Base-by-base conservation (phyloP, 345 rosid genomes). In the Boechera retrofracta region DNA sequence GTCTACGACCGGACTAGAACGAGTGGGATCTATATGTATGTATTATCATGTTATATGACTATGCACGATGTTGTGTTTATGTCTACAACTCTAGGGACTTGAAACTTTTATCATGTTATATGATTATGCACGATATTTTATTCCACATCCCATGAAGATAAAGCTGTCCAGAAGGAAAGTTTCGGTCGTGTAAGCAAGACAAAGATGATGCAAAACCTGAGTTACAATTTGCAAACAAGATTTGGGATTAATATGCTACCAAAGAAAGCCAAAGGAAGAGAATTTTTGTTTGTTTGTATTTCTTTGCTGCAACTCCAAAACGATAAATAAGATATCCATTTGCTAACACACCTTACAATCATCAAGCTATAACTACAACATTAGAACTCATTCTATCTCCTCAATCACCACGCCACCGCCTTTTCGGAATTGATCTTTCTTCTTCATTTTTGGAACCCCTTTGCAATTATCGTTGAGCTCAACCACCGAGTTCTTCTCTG, bases 131-230 rank as follows among this genome's bases (percentile, higher is more conserved):
- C 24, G 24, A 21, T 21, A 21, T 21, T 21, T 21, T 21, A 21
- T 21, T 21, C 24, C 16, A 16, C 16, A 90, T 81, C 98, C 98
- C 45, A 78, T 76, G 28, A 86, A 83, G 77, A 86, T 94, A 29
- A 83, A 64, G 5, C 87, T 94, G 66, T 83, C 93, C 0, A 89
- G 81, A 74, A 82, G 97, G 38, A 89, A 82, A 85, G 76, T 75
- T 60, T 53, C 79, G 0, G 71, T 29, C 10, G 59, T 76, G 7
- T 69, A 31, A 69, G 15, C 45, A 59, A 51, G 11, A 39, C 8
- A 12, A 13, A 49, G 35, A 59, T 10, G 38, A 39, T 35, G 38
- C 7, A 21, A 21, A 21, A 21, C 1, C 1, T 21, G 24, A 21
- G 24, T 1, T 21, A 1, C 24, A 21, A 21, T 21, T 21, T 21